A percentile compares a stretch with the other conserved stretches of the same genome.
phyloP scores from a whole-genome alignment of 2,329 filamentous ascomycete genomes.

The Aschersonia sp. region DNA sequence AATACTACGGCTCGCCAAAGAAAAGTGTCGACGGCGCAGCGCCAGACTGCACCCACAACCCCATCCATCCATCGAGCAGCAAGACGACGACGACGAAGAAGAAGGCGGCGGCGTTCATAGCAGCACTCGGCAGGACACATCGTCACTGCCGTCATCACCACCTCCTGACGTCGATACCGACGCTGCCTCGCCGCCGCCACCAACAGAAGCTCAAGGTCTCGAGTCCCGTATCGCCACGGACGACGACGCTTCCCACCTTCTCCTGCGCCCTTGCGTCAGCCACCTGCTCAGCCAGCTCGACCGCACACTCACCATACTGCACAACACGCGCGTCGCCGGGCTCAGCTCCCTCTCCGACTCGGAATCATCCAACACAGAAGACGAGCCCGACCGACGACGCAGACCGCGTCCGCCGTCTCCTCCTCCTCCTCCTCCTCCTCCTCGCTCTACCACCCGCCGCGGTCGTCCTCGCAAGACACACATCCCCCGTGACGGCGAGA shows the following conservation, averaged over 20 bases:
- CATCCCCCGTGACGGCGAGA: too few species aligned
- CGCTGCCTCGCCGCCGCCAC: too few species aligned
- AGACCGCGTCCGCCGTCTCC: neutral
- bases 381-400: slow-evolving; percentile 14
- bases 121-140: neutral
- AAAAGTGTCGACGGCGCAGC: slow-evolving; percentile 32
- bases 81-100: neutral
- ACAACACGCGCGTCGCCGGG: slow-evolving; percentile 44
- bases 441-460: neutral
- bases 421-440: too few species aligned
- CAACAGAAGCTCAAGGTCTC: slow-evolving; percentile 12
- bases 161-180: neutral
- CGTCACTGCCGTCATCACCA: neutral
- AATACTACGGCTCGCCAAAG: slow-evolving; percentile 53
- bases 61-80: slow-evolving; percentile 3
- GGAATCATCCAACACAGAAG: slow-evolving; percentile 19
- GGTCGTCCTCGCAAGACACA: too few species aligned
- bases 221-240: slow-evolving; percentile 49
- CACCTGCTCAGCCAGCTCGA: slow-evolving; percentile 60
- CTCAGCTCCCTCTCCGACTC: slow-evolving; percentile 24
- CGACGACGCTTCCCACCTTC: slow-evolving; percentile 48
- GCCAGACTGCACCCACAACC: slow-evolving; percentile 5
- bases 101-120: neutral
- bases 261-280: slow-evolving; percentile 56
- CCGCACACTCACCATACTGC: slow-evolving; percentile 52